phyloP scores from a whole-genome alignment of 2,329 filamentous ascomycete species.

The Neopestalotiopsis sp. region DNA sequence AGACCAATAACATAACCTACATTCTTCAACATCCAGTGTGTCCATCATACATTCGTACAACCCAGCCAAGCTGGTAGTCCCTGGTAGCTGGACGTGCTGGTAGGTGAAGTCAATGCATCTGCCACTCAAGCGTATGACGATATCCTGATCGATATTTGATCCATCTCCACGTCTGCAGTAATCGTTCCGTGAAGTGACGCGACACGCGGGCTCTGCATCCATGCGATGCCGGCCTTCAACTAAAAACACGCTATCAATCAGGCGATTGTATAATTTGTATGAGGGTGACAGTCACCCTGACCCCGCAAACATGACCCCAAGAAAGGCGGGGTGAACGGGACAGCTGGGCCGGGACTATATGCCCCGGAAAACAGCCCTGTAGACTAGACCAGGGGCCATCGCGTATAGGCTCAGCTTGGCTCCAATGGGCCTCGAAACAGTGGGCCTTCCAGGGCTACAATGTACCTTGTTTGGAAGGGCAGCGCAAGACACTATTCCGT shows the following conservation, averaged over 20 bases:
- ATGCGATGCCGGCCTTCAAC: neutral
- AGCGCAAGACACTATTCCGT: neutral
- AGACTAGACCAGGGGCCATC: neutral
- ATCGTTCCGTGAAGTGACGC: neutral
- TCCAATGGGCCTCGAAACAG: neutral
- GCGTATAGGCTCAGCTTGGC: neutral
- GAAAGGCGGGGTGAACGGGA: neutral
- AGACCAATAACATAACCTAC: neutral
- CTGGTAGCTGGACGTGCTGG: no score
- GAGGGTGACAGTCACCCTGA: constrained; percentile 5
- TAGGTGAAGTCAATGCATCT: no score
- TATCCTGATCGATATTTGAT: no score
- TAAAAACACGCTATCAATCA: neutral
- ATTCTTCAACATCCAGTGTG: no score
- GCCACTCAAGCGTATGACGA: no score
- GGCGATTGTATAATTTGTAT: neutral
- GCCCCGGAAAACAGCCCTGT: neutral
- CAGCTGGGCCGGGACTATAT: neutral
- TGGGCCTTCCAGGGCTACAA: neutral
- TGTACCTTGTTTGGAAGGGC: neutral
- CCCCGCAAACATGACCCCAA: neutral
- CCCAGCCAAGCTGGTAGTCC: no score
- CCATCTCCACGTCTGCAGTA: no score
- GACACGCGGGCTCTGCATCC: neutral
- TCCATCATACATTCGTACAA: no score